Evolutionary conservation across 2,329 filamentous ascomycete species (phyloP).

Genomic region (Phialophora expanda): DNA sequence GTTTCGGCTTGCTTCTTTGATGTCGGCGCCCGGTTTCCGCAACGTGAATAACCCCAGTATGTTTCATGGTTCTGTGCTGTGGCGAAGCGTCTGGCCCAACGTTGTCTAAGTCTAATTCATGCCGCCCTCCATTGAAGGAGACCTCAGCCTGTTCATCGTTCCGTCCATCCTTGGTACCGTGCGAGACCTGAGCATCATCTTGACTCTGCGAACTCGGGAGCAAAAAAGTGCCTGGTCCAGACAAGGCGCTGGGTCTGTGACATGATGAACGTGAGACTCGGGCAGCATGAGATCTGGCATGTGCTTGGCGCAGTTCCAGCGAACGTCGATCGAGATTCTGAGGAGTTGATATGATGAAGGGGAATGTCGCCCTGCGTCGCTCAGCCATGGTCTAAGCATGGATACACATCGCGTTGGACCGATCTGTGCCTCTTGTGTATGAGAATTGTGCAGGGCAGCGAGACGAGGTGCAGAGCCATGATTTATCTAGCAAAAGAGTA

Average conservation of each 20-base stretch:
- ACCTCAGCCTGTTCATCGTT: too few relatives aligned
- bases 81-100: neutral
- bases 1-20: neutral
- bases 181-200: too few relatives aligned
- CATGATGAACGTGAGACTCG: conserved; percentile 1
- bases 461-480: too few relatives aligned
- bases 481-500: too few relatives aligned
- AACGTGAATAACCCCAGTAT: neutral
- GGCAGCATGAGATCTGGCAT: conserved; percentile 2
- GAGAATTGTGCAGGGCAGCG: too few relatives aligned
- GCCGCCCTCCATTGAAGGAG: too few relatives aligned
- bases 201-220: neutral
- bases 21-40: neutral
- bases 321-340: conserved; percentile 7
- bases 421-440: too few relatives aligned
- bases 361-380: neutral
- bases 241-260: neutral
- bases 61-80: neutral
- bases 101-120: too few relatives aligned
- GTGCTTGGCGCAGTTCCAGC: neutral
- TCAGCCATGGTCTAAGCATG: neutral
- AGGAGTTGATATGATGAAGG: conserved; percentile 4
- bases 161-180: too few relatives aligned
- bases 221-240: neutral
- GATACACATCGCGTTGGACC: too few relatives aligned